Evolutionary conservation across 129 eudicot species (phyloP).

Genomic region (Heracleum sosnowskyi): DNA sequence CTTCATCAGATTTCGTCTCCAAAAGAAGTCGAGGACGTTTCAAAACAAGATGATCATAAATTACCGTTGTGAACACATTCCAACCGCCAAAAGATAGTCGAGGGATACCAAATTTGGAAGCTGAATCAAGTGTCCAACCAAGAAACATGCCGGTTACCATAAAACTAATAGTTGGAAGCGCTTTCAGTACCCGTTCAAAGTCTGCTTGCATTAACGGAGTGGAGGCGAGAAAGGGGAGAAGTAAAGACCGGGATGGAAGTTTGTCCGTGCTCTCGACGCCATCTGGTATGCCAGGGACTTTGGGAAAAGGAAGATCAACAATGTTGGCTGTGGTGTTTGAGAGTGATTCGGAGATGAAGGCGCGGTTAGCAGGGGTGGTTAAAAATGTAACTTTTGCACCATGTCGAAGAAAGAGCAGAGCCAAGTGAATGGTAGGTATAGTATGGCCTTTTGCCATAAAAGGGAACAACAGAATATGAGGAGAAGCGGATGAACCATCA

Average conservation of each 20-base stretch:
- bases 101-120: slow-evolving; percentile 46
- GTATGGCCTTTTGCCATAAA: slow-evolving; percentile 91
- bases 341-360: slow-evolving; percentile 47
- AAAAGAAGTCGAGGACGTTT: slow-evolving; percentile 22
- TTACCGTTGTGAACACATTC: slow-evolving; percentile 19
- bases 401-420: slow-evolving; percentile 36
- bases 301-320: slow-evolving; percentile 47
- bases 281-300: slow-evolving; percentile 1
- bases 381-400: slow-evolving; percentile 38
- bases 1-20: slow-evolving; percentile 27
- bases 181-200: slow-evolving; percentile 31
- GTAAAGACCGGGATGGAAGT: slow-evolving; percentile 61
- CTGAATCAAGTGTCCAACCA: slow-evolving; percentile 55
- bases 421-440: slow-evolving; percentile 55
- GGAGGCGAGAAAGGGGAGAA: slow-evolving; percentile 30
- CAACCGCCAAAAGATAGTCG: slow-evolving; percentile 46
- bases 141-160: slow-evolving; percentile 57
- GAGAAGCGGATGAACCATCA: not conserved
- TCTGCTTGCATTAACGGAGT: slow-evolving; percentile 42
- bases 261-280: slow-evolving; percentile 74
- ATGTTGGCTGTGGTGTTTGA: slow-evolving; percentile 8
- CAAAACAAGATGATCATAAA: not conserved
- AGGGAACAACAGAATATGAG: slow-evolving; percentile 47
- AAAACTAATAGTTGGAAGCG: slow-evolving; percentile 26
- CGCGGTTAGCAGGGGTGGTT: slow-evolving; percentile 58